Percentiles rank a stretch among this genome's conserved stretches.
These are phyloP conservation scores for Xylaria scruposa DNA, from an alignment of 495 filamentous ascomycete genomes.

Conservation along the genomic window DNA sequence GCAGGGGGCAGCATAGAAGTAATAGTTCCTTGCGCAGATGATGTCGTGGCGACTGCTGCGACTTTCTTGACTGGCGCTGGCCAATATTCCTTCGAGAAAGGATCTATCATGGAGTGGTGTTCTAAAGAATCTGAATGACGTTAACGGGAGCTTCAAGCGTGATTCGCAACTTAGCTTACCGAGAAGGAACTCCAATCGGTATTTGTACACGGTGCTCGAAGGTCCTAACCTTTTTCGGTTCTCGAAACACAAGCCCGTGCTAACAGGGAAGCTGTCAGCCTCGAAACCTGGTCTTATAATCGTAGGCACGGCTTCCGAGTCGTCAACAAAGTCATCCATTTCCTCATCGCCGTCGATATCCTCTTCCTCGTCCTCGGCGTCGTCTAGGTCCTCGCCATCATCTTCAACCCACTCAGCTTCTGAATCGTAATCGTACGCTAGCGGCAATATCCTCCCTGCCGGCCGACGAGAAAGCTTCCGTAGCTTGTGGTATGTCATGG, in stretches of 20 bases:
- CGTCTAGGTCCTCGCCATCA: slow-evolving; percentile 74
- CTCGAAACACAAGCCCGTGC: slow-evolving; percentile 84
- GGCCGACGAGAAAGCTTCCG: slow-evolving; percentile 73
- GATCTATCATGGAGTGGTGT: slow-evolving; percentile 71
- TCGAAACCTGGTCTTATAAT: slow-evolving; percentile 47
- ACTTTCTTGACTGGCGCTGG: slow-evolving; percentile 45
- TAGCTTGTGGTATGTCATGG: slow-evolving; percentile 48
- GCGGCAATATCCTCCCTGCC: slow-evolving; percentile 66
- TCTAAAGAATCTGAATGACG: slow-evolving; percentile 41
- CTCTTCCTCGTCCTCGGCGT: slow-evolving; percentile 82
- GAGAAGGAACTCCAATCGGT: slow-evolving; percentile 75
- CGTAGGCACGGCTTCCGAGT: slow-evolving; percentile 60
- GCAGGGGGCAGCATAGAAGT: slow-evolving; percentile 35
- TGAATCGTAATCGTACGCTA: slow-evolving; percentile 95
- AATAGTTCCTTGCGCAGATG: slow-evolving; percentile 5
- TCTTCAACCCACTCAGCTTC: slow-evolving; percentile 96
- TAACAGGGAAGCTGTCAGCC: slow-evolving; percentile 76
- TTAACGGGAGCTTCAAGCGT: slow-evolving; percentile 23
- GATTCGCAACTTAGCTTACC: slow-evolving; percentile 53
- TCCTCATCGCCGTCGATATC: slow-evolving; percentile 67
- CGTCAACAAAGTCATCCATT: slow-evolving; percentile 78
- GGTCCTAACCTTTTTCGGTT: slow-evolving; percentile 53
- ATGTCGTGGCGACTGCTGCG: not conserved
- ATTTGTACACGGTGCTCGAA: slow-evolving; percentile 55
- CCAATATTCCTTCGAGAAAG: slow-evolving; percentile 87